phyloP scores from a whole-genome alignment of 129 eudicot species.

The Flaveria brownii region DNA sequence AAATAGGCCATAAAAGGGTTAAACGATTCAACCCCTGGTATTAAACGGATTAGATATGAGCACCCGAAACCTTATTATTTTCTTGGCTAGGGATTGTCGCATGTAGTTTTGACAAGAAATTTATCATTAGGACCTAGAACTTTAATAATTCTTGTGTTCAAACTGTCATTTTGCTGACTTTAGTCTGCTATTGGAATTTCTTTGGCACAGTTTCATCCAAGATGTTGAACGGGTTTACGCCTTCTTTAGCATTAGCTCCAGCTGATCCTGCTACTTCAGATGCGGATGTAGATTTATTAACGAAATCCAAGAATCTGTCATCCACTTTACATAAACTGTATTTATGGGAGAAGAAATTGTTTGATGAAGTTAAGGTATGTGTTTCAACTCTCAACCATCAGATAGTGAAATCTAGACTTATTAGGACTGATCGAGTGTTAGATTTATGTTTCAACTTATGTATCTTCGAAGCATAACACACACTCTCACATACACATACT shows the following conservation, averaged over 20 bases:
- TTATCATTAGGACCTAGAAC: too few species aligned
- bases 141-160: not conserved
- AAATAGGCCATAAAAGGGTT: not conserved
- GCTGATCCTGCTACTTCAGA: slow-evolving; percentile 48
- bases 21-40: not conserved
- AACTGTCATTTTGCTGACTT: slow-evolving; percentile 10
- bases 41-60: not conserved
- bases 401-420: not conserved
- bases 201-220: slow-evolving; percentile 68
- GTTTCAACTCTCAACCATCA: not conserved
- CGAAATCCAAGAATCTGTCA: slow-evolving; percentile 69
- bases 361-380: slow-evolving; percentile 84
- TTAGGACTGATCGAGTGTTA: not conserved
- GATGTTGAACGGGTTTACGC: slow-evolving; percentile 65
- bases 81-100: not conserved
- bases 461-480: not conserved
- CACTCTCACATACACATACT: not conserved
- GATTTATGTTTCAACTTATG: not conserved
- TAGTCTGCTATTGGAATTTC: not conserved
- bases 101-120: not conserved
- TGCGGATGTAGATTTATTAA: slow-evolving; percentile 48
- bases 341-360: slow-evolving; percentile 96
- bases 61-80: not conserved
- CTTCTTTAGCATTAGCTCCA: slow-evolving; percentile 48
- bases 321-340: slow-evolving; percentile 76